Base-by-base conservation (phyloP, 352 stramenopile genomes). In the Phytophthora pisi region DNA sequence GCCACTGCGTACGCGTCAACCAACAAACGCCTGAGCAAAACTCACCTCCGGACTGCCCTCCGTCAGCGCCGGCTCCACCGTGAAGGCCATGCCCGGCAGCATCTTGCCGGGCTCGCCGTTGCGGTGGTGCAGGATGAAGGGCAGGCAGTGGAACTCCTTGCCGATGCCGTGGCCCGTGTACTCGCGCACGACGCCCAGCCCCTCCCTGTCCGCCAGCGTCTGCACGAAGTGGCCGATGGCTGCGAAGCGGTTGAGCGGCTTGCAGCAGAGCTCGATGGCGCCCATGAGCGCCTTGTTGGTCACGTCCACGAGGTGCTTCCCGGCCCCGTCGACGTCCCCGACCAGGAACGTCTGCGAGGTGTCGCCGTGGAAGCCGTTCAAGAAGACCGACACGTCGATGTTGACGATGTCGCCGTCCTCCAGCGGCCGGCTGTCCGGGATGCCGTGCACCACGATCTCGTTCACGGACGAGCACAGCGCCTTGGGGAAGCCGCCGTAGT, bases 141-240 rank as follows among this genome's bases (percentile, higher is more conserved):
- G 97, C 59, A 97, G 71, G 72, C 84, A 97, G 75, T 99, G 97
- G 64, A 99, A 99, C 49, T 97, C 88, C 34, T 89, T 74, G 38
- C 93, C 90, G 58, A 99, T 99, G 40, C 98, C 98, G 78, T 99
- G 98, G 11, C 97, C 97, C 34, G 91, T 93, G 78, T 99, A 99
- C 63, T 98, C 95, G 46, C 79, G 65, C 51, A 96, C 86, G 30
- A 97, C 86, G 3, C 76, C 82, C 65, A 97, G 97, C 16, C 86
- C 90, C 18, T 90, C 72, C 5, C 78, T 58, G 24, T 84, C 82
- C 7, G 97, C 84, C 49, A 98, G 64, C 46, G 95, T 88, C 68
- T 99, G 82, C 61, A 99, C 95, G 59, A 97, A 95, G 24, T 78
- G 88, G 49, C 97, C 97, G 66, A 99, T 98, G 5, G 89, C 81